phyloP scores from a whole-genome alignment of 495 filamentous ascomycete species.

The Aspergillus ellipticus region DNA sequence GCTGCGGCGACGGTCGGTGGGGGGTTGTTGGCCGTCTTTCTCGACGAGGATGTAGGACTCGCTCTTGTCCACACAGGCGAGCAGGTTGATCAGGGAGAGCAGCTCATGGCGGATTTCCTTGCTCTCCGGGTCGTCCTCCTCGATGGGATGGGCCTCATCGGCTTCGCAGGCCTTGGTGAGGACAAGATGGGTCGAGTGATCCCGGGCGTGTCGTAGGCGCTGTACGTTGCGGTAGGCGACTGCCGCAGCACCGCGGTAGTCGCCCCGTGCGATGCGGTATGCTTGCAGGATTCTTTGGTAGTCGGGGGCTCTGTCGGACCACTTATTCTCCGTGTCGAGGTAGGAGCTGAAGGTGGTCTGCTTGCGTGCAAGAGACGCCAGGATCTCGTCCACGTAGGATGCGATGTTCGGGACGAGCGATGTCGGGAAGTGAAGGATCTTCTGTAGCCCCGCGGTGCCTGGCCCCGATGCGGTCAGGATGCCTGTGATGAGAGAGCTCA shows the following conservation, averaged over 20 bases:
- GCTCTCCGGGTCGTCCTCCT: conserved; percentile 53
- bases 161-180: conserved; percentile 36
- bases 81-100: conserved; percentile 79
- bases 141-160: conserved; percentile 50
- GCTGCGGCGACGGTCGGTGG: conserved; percentile 19
- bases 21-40: conserved; percentile 23
- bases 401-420: conserved; percentile 65
- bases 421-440: conserved; percentile 66
- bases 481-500: conserved; percentile 64
- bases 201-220: conserved; percentile 50
- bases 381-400: conserved; percentile 70
- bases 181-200: conserved; percentile 41
- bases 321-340: conserved; percentile 31
- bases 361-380: conserved; percentile 51
- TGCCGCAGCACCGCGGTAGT: conserved; percentile 85
- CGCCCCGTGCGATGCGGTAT: conserved; percentile 76
- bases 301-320: conserved; percentile 32
- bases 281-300: conserved; percentile 85
- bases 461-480: conserved; percentile 67
- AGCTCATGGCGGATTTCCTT: conserved; percentile 61
- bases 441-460: conserved; percentile 42
- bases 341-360: conserved; percentile 34
- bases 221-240: conserved; percentile 65
- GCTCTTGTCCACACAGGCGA: conserved; percentile 76
- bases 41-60: conserved; percentile 70